Evolutionary conservation across 208 protist genomes (phyloP), one percentile per base, ranked within the genome.

Genomic region (Tritrichomonas foetus): DNA sequence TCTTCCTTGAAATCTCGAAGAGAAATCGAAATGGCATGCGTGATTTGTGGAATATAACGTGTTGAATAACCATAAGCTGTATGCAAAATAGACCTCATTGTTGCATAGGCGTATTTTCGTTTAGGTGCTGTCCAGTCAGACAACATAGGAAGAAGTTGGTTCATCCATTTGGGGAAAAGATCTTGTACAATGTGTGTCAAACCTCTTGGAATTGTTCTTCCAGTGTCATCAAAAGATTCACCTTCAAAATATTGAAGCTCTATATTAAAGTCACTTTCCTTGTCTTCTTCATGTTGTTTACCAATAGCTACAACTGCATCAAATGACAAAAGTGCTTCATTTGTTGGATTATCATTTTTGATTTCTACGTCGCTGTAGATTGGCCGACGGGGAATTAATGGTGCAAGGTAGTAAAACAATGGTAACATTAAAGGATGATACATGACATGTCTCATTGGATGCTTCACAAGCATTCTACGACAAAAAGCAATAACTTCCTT

Each of bases 231-330:
- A 49, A 89, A 89, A 14, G 53, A 20, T 50, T 30, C 47, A 30
- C 27, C 8, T 14, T 57, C 78, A 89, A 50, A 53, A 49, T 89
- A 89, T 57, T 89, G 47, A 14, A 57, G 3, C 30, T 89, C 78
- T 33, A 53, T 30, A 0, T 30, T 1, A 11, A 53, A 41, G 16
- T 89, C 78, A 3, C 20, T 33, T 57, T 89, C 47, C 36, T 89
- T 89, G 16, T 89, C 78, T 16, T 53, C 25, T 47, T 89, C 78
- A 50, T 89, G 78, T 16, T 89, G 78, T 30, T 89, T 89, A 33
- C 78, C 78, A 50, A 89, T 89, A 33, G 78, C 78, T 33, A 53
- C 78, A 36, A 57, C 9, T 57, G 78, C 78, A 27, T 89, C 47
- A 44, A 44, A 89, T 13, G 78, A 41, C 33, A 33, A 30, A 39